Evolutionary conservation across 1,284 basidiomycete genomes (phyloP), one percentile per base, ranked within the genome.

Genomic region (Leccinum ponderosum): DNA sequence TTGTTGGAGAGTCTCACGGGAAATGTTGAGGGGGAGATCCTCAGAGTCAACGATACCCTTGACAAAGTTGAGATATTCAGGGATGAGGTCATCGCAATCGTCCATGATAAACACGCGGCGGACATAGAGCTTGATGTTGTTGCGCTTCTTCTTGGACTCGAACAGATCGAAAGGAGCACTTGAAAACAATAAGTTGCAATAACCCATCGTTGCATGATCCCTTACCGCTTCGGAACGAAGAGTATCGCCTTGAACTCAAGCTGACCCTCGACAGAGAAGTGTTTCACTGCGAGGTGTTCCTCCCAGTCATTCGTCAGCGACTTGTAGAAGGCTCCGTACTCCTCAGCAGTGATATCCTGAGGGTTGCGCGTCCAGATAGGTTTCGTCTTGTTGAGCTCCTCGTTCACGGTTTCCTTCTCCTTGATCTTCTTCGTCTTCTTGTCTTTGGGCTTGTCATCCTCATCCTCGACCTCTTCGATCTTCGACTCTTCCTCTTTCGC

Each of bases 101-200:
- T 99, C 97, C 93, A 97, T 98, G 86, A 99, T 99, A 86, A 99
- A 99, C 73, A 99, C 97, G 63, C 97, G 95, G 83, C 97, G 95
- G 71, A 99, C 97, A 79, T 99, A 99, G 78, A 99, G 95, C 85
- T 99, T 99, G 87, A 99, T 98, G 92, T 98, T 99, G 89, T 98
- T 98, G 75, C 97, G 94, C 90, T 99, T 99, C 93, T 99, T 99
- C 93, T 99, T 99, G 69, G 93, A 94, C 86, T 99, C 97, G 81
- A 99, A 99, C 78, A 99, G 90, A 76, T 99, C 97, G 79, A 99
- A 99, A 60, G 97, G 95, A 52, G 95, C 95, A 66, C 94, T 94
- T 59, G 0, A 50, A 62, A 20, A 59, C 44, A 48, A 37, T 70
- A 6, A 74, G 57, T 4, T 15, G 1, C 17, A 20, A 27, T 7